Conservation (phyloP, 2,329 filamentous ascomycete species). For the Sporothrix phasma region DNA sequence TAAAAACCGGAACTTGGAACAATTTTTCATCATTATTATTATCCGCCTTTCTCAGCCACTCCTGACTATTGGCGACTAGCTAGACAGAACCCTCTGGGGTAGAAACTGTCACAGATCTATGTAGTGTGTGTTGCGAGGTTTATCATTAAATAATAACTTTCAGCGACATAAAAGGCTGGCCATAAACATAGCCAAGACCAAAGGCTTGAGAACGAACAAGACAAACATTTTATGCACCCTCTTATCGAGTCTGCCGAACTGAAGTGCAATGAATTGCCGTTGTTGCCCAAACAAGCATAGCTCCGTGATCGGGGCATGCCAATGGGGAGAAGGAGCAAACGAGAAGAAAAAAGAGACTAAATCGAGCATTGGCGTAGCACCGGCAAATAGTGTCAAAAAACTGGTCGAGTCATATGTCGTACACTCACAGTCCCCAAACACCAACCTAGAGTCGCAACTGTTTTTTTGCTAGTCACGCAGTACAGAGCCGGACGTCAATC, state of each 20-base stretch:
- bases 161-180: neutral
- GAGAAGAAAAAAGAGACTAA: neutral
- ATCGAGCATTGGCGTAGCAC: neutral
- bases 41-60: too few species aligned
- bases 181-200: too few species aligned
- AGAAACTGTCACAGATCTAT: too few species aligned
- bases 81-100: too few species aligned
- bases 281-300: conserved; percentile 1
- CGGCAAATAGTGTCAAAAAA: conserved; percentile 3
- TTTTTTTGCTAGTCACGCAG: conserved; percentile 5
- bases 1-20: too few species aligned
- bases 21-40: too few species aligned
- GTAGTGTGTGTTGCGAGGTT: too few species aligned
- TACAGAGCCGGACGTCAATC: neutral
- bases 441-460: neutral
- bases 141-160: too few species aligned
- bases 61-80: too few species aligned
- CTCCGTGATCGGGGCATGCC: conserved; percentile 4
- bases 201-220: too few species aligned
- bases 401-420: conserved; percentile 1
- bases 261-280: neutral
- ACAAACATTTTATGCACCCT: neutral
- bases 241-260: neutral
- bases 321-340: neutral
- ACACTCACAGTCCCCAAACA: neutral